A percentile compares a stretch with the other conserved stretches of the same genome.
These are phyloP conservation scores for Hemisphaericaspora xylanilytica DNA, from an alignment of 1,139 yeast genomes.

Conservation along the genomic window DNA sequence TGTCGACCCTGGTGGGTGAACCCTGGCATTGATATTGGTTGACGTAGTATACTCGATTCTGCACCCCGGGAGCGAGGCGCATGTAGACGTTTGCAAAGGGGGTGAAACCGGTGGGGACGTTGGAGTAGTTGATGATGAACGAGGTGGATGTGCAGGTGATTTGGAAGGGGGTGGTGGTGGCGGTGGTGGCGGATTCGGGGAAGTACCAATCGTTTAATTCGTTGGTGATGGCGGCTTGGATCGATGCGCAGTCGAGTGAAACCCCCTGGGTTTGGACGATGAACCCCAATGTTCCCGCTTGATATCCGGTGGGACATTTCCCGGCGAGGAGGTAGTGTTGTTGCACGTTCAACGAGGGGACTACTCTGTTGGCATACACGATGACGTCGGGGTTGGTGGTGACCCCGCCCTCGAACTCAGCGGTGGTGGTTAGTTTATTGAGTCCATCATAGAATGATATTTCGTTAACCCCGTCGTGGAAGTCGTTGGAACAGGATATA, in stretches of 20 bases:
- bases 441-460: slow-evolving; percentile 29
- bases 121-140: slow-evolving; percentile 16
- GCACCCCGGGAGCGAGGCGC: slow-evolving; percentile 4
- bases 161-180: neutral
- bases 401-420: slow-evolving; percentile 16
- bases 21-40: slow-evolving; percentile 18
- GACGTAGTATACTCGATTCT: neutral
- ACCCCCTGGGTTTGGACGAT: slow-evolving; percentile 3
- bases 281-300: slow-evolving; percentile 25
- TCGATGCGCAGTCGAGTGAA: slow-evolving; percentile 23
- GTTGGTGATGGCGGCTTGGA: slow-evolving; percentile 22
- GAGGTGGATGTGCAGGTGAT: slow-evolving; percentile 16
- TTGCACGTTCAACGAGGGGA: slow-evolving; percentile 18
- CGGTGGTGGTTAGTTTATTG: slow-evolving; percentile 18
- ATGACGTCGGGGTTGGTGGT: slow-evolving; percentile 6
- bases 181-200: slow-evolving; percentile 15
- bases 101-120: slow-evolving; percentile 32
- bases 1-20: neutral
- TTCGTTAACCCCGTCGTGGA: slow-evolving; percentile 24
- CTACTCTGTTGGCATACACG: slow-evolving; percentile 10
- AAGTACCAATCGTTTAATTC: slow-evolving; percentile 22
- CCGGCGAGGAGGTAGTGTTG: slow-evolving; percentile 21
- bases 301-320: slow-evolving; percentile 24
- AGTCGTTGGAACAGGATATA: slow-evolving; percentile 20
- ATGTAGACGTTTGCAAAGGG: slow-evolving; percentile 25